Base-by-base conservation (phyloP, 2,329 filamentous ascomycete genomes). In the Tolypocladium tundrense region DNA sequence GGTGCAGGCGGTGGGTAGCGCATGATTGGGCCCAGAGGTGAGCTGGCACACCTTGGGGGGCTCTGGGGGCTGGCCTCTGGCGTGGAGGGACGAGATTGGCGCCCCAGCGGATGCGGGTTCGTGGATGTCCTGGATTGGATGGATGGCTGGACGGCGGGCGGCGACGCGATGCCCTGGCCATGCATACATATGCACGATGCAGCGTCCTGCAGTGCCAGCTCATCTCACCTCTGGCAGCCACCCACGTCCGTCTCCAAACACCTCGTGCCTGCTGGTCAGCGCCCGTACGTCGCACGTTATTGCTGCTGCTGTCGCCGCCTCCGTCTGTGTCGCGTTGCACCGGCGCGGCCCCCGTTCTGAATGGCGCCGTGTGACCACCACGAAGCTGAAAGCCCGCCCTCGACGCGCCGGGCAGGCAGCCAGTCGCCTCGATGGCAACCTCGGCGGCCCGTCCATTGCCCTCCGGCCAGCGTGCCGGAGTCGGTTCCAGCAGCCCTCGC, bases 31-130 rank as follows among this genome's bases (percentile, higher is more conserved):
- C 57, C 61, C 51, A 37, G 60, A 56, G 58, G 60, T 64, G 63
- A 62, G 62, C 59, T 65, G 63, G 62, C 64, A 63, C 57, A 63
- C 63, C 27, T 50, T 31, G 27, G 45, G 43, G n/a, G 7, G 7
- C 45, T 27, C 10, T 11, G 6, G 45, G 45, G 45, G 13, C 42
- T 27, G 45, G 45, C 45, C 45, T 31, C 31, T 63, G 64, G 67
- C 67, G 67, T 68, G 67, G 67, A 65, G 58, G 62, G 61, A 54
- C 59, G 59, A 62, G 66, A 68, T 67, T 66, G 64, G 64, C 45
- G 57, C 59, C 35, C 60, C 13, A 56, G 48, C 55, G 52, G 56
- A 57, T 53, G 58, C 57, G 43, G 56, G 60, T 58, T 62, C 60
- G 62, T 61, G 62, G 61, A 59, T 54, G 58, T 55, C 57, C 56